Percentiles rank a stretch among this genome's conserved stretches.
phyloP scores from a whole-genome alignment of 2,329 filamentous ascomycete genomes.

The Xylariaceae sp. region DNA sequence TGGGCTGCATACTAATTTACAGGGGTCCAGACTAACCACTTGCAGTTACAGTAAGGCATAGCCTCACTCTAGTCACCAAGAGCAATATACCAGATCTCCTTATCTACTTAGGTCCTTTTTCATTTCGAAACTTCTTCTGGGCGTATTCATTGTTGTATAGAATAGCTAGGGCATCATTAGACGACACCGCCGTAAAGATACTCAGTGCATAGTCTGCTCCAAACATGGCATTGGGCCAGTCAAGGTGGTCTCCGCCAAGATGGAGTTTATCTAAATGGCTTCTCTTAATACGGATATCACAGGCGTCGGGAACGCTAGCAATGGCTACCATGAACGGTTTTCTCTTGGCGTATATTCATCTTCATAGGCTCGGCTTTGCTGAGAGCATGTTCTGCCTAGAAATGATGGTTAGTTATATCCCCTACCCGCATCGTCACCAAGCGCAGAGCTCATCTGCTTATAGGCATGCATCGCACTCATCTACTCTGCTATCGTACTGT shows the following conservation, averaged over 20 bases:
- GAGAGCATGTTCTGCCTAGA: slow-evolving; percentile 37
- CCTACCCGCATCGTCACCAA: not conserved
- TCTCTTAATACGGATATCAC: slow-evolving; percentile 36
- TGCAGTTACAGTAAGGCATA: slow-evolving; percentile 24
- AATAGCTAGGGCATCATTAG: slow-evolving; percentile 5
- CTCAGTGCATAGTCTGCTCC: slow-evolving; percentile 4
- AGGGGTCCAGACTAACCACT: not conserved
- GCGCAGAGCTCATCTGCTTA: slow-evolving; percentile 13
- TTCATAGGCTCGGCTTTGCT: slow-evolving; percentile 32
- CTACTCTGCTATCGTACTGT: slow-evolving; percentile 38
- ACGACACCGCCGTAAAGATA: slow-evolving; percentile 7
- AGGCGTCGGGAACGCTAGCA: slow-evolving; percentile 36
- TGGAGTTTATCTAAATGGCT: slow-evolving; percentile 41
- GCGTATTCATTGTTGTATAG: slow-evolving; percentile 3
- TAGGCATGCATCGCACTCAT: slow-evolving; percentile 37
- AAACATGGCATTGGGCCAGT: slow-evolving; percentile 23
- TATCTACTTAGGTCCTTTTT: not conserved
- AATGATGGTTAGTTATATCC: slow-evolving; percentile 37
- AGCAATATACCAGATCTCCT: slow-evolving; percentile 2
- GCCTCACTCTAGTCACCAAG: slow-evolving; percentile 21
- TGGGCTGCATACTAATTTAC: slow-evolving; percentile 17
- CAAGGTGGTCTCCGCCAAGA: slow-evolving; percentile 14
- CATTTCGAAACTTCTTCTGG: not conserved
- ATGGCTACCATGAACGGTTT: slow-evolving; percentile 41
- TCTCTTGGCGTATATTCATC: slow-evolving; percentile 36